phyloP scores from a whole-genome alignment of 1,284 basidiomycete genomes.

The Pseudozyma thailandica region DNA sequence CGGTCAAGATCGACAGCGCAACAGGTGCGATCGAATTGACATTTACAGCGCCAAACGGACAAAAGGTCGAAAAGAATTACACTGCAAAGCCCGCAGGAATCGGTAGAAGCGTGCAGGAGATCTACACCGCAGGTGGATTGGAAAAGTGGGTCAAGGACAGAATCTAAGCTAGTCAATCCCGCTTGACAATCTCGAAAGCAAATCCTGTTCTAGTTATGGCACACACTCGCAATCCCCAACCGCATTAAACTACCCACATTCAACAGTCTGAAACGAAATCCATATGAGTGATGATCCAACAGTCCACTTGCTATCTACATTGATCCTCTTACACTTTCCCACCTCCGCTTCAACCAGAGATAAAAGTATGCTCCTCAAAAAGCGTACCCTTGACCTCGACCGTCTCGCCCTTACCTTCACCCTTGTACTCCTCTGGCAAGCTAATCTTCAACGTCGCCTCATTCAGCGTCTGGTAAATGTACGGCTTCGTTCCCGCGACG shows the following conservation, averaged over 20 bases:
- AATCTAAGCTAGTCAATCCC: constrained; percentile 23
- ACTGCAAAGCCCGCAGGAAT: constrained; percentile 63
- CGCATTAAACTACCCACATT: no score
- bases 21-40: constrained; percentile 42
- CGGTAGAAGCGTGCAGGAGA: constrained; percentile 65
- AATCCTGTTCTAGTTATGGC: not conserved
- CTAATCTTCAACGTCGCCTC: constrained; percentile 77
- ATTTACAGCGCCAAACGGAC: constrained; percentile 25
- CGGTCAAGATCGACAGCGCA: constrained; percentile 41
- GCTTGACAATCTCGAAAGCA: not conserved
- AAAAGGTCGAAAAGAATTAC: constrained; percentile 30
- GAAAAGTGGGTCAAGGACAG: constrained; percentile 66
- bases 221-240: no score
- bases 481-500: constrained; percentile 89
- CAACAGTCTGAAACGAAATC: no score
- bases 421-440: constrained; percentile 70
- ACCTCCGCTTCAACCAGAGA: constrained; percentile 69
- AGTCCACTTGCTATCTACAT: no score
- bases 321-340: no score
- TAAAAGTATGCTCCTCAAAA: constrained; percentile 91
- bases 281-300: no score
- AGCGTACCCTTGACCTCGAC: constrained; percentile 75
- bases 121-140: constrained; percentile 64
- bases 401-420: constrained; percentile 16
- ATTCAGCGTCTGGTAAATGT: constrained; percentile 91